Conservation (phyloP, 2,329 filamentous ascomycete genomes). For the Elsinoe perseae region DNA sequence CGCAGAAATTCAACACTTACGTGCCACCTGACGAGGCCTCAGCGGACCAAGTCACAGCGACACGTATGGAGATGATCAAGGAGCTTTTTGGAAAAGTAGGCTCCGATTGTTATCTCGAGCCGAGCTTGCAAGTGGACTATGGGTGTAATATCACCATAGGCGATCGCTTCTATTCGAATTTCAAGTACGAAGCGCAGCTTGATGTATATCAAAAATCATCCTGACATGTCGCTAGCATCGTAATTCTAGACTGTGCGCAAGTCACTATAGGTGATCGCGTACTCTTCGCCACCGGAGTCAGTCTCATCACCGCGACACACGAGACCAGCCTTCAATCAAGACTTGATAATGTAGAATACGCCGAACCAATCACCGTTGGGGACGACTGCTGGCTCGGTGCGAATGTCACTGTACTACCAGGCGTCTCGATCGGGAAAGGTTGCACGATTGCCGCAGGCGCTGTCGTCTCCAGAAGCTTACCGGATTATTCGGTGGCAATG, state of each 20-base stretch:
- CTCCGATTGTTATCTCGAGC: slow-evolving; percentile 47
- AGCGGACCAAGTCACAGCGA: slow-evolving; percentile 22
- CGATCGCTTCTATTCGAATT: slow-evolving; percentile 55
- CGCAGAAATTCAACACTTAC: slow-evolving; percentile 52
- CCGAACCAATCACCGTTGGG: slow-evolving; percentile 50
- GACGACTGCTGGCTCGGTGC: slow-evolving; percentile 78
- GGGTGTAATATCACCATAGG: slow-evolving; percentile 58
- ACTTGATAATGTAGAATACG: slow-evolving; percentile 43
- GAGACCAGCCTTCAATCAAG: slow-evolving; percentile 43
- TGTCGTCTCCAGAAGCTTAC: slow-evolving; percentile 64
- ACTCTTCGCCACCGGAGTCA: slow-evolving; percentile 47
- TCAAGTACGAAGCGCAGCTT: slow-evolving; percentile 31
- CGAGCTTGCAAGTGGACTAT: slow-evolving; percentile 56
- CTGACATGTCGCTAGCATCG: slow-evolving; percentile 36
- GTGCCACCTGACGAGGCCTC: slow-evolving; percentile 36
- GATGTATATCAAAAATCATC: background rate
- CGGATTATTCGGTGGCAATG: slow-evolving; percentile 31
- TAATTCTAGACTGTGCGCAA: slow-evolving; percentile 46
- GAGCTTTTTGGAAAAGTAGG: slow-evolving; percentile 29
- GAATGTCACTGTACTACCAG: slow-evolving; percentile 63
- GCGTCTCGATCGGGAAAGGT: slow-evolving; percentile 69
- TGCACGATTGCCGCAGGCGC: slow-evolving; percentile 69
- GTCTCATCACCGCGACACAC: slow-evolving; percentile 47
- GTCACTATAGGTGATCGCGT: slow-evolving; percentile 47
- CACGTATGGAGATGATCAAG: slow-evolving; percentile 26